These are phyloP conservation scores for Inonotus hispidus DNA, from an alignment of 1,284 basidiomycete genomes.

Conservation along the genomic window DNA sequence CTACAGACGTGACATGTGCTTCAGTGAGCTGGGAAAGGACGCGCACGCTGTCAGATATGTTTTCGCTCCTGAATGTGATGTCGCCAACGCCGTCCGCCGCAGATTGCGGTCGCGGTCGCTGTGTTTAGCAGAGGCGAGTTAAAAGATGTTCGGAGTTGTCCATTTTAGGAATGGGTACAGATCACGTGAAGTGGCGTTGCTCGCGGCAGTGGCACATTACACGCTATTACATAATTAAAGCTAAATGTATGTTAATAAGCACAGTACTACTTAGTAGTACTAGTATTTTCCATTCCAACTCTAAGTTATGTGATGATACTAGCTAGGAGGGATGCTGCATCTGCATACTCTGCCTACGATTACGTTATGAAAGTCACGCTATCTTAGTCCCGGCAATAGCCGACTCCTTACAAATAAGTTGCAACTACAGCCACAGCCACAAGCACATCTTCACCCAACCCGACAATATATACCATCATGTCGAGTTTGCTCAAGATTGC, in stretches of 20 bases:
- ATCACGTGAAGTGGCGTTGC: neutral
- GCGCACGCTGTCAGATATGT: neutral
- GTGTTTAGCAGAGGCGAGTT: neutral
- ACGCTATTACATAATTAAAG: too few relatives aligned
- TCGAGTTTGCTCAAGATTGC: constrained; percentile 29
- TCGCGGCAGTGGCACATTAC: neutral
- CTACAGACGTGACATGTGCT: neutral
- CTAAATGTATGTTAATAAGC: too few relatives aligned
- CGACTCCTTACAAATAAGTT: neutral
- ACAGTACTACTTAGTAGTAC: too few relatives aligned
- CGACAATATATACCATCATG: neutral
- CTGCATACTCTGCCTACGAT: too few relatives aligned
- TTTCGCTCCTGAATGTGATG: neutral
- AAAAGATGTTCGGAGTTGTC: neutral
- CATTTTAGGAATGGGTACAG: neutral
- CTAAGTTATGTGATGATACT: too few relatives aligned
- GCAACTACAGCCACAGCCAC: neutral
- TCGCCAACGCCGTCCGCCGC: neutral
- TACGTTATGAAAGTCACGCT: too few relatives aligned
- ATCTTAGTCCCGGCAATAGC: too few relatives aligned
- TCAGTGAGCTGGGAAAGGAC: too few relatives aligned
- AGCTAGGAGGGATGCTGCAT: too few relatives aligned
- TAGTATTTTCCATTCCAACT: too few relatives aligned
- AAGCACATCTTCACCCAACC: neutral
- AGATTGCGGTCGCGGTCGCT: neutral